Evolutionary conservation across 805 yeast genomes (phyloP).

Genomic region (Cyberlindnera lachancei): DNA sequence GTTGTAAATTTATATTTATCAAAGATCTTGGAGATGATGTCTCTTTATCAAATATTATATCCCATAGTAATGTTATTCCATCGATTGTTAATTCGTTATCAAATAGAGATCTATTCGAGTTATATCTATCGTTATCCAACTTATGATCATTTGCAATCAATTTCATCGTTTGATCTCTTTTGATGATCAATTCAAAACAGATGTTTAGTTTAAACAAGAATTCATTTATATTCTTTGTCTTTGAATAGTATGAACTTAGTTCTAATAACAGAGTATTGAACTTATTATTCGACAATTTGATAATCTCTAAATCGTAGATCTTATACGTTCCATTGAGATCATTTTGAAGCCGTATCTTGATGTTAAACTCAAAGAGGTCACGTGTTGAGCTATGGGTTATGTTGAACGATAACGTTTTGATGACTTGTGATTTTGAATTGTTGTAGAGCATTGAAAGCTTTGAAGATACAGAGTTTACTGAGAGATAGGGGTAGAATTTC

Average conservation of each 20-base stretch:
- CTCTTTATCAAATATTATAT: slow-evolving; percentile 11
- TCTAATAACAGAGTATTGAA: slow-evolving; percentile 13
- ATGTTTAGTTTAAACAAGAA: slow-evolving; percentile 15
- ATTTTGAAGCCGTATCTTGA: slow-evolving; percentile 11
- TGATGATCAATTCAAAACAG: slow-evolving; percentile 8
- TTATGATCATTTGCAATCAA: slow-evolving; percentile 2
- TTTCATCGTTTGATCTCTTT: slow-evolving; percentile 7
- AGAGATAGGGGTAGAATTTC: slow-evolving; percentile 19
- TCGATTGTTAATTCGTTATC: background rate
- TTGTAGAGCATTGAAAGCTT: slow-evolving; percentile 11
- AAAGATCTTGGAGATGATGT: too few relatives aligned
- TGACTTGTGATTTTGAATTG: slow-evolving; percentile 4
- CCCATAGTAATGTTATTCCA: slow-evolving; percentile 7
- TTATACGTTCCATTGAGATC: slow-evolving; percentile 8
- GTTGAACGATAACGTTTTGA: slow-evolving; percentile 16
- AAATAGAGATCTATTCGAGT: background rate
- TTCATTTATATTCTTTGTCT: slow-evolving; percentile 16
- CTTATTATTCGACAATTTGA: slow-evolving; percentile 16
- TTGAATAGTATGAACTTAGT: slow-evolving; percentile 4
- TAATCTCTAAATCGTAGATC: slow-evolving; percentile 6
- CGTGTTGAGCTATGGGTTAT: slow-evolving; percentile 7
- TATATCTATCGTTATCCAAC: background rate
- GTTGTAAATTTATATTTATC: too few relatives aligned
- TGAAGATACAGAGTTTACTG: slow-evolving; percentile 10
- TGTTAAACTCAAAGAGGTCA: slow-evolving; percentile 10